Evolutionary conservation across 805 yeast species (phyloP), one percentile per base, ranked within the genome.

Genomic region (Lipomyces mesembrius): DNA sequence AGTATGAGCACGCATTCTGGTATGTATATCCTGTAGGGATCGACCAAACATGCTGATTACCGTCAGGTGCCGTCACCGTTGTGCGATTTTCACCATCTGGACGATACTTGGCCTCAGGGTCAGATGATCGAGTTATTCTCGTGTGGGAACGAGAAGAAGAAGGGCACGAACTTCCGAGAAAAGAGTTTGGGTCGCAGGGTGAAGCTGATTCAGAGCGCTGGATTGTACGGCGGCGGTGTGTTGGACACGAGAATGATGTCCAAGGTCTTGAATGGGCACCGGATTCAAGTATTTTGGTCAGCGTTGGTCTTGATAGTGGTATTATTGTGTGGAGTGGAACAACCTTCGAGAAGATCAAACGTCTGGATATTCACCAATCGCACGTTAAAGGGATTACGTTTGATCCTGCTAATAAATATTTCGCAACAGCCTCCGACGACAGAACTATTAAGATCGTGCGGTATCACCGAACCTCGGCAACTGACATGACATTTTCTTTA

Each of bases 201-300:
- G 83, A 87, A 62, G 88, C 85, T 59, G 97, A 92, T 73, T 75
- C 86, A 63, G 99, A 94, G 77, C 96, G 91, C 73, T 94, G 99
- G 99, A 88, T 94, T 0, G 98, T 94, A 1, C 81, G 97, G 22
- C 91, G 91, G 74, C 84, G 98, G 74, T 83, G 92, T 17, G 97
- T 92, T 22, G 99, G 98, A 0, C 99, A 95, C 77, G 98, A 95
- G 71, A 95, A 94, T 75, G 99, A 95, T 80, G 91, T 95, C 60
- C 99, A 95, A 77, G 99, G 95, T 78, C 88, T 95, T 72, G 96
- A 97, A 55, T 95, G 99, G 98, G 90, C 97, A 1, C 98, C 98
- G 0, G 98, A 94, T 75, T 90, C 96, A 3, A 85, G 91, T 49
- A 85, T 95, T 29, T 80, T 95, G 58, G 97, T 95, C 20, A 90